A percentile compares a stretch with the other conserved stretches of the same genome.
phyloP scores from a whole-genome alignment of 1,139 yeast genomes.

The Suzukiozyma palmioleophila region DNA sequence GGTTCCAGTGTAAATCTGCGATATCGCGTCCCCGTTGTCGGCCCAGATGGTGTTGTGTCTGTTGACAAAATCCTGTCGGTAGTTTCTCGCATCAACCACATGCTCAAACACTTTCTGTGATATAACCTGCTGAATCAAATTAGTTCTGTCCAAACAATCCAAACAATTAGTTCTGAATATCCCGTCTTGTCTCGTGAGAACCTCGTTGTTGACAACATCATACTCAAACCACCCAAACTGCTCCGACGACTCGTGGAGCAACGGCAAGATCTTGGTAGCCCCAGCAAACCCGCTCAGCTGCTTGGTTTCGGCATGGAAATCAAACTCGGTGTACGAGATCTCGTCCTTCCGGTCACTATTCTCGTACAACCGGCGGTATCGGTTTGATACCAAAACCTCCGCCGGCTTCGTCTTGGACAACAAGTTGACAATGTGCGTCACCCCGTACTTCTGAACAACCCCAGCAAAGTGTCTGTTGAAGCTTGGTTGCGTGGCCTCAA shows the following conservation, averaged over 20 bases:
- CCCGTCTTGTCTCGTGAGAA: constrained; percentile 77
- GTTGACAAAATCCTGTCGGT: constrained; percentile 18
- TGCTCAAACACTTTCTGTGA: constrained; percentile 56
- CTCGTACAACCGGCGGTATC: constrained; percentile 58
- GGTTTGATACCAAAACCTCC: constrained; percentile 67
- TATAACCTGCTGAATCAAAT: constrained; percentile 84
- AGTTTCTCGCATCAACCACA: constrained; percentile 48
- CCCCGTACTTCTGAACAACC: constrained; percentile 72
- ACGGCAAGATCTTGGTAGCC: constrained; percentile 67
- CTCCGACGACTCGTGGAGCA: constrained; percentile 59
- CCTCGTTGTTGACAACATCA: constrained; percentile 45
- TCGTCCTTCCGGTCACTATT: constrained; percentile 42
- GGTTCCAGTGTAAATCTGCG: constrained; percentile 96
- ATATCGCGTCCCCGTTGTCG: constrained; percentile 94
- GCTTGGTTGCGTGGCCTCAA: constrained; percentile 89
- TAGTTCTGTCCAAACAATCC: constrained; percentile 94
- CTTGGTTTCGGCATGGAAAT: constrained; percentile 89
- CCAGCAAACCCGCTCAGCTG: constrained; percentile 69
- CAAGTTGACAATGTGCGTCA: constrained; percentile 79
- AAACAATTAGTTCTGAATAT: constrained; percentile 89
- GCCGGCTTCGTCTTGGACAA: constrained; percentile 69
- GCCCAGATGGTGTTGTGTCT: constrained; percentile 92
- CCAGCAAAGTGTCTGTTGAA: constrained; percentile 76
- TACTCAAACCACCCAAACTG: constrained; percentile 79
- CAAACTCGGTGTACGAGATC: constrained; percentile 72